phyloP scores from a whole-genome alignment of 768 basidiomycete species.

The Podaxis sp. region DNA sequence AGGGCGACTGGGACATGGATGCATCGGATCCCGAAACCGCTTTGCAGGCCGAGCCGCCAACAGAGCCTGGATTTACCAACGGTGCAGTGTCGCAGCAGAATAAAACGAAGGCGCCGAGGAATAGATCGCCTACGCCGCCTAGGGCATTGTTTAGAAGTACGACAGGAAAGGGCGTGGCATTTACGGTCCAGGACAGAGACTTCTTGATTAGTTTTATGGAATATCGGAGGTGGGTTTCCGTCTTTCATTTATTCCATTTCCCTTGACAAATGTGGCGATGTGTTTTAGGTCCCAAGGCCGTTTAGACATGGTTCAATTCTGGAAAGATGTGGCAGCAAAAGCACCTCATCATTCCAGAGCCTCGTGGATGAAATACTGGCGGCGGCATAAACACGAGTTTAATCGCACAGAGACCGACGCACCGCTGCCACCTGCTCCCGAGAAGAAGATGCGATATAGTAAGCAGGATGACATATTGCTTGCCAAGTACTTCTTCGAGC shows the following conservation, averaged over 20 bases:
- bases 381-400: slow-evolving; percentile 84
- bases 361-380: slow-evolving; percentile 94
- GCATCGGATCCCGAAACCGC: slow-evolving; percentile 15
- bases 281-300: slow-evolving; percentile 39
- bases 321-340: slow-evolving; percentile 40
- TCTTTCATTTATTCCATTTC: not conserved
- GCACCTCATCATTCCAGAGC: slow-evolving; percentile 90
- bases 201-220: slow-evolving; percentile 79
- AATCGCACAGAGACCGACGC: slow-evolving; percentile 65
- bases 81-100: slow-evolving; percentile 24
- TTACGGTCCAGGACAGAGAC: slow-evolving; percentile 78
- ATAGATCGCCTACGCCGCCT: slow-evolving; percentile 80
- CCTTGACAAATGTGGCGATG: slow-evolving; percentile 9
- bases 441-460: slow-evolving; percentile 89
- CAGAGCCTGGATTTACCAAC: slow-evolving; percentile 46
- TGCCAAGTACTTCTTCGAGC: slow-evolving; percentile 69
- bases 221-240: slow-evolving; percentile 60
- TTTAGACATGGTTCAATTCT: slow-evolving; percentile 33
- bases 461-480: slow-evolving; percentile 76
- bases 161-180: slow-evolving; percentile 88
- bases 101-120: slow-evolving; percentile 35
- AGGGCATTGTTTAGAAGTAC: slow-evolving; percentile 79
- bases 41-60: slow-evolving; percentile 32
- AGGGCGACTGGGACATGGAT: slow-evolving; percentile 43
- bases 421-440: slow-evolving; percentile 71